A percentile compares a stretch with the other conserved stretches of the same genome.
These are phyloP conservation scores for Pseudocohnilembus persalinus DNA, from an alignment of 169 alveolate genomes.

Conservation along the genomic window DNA sequence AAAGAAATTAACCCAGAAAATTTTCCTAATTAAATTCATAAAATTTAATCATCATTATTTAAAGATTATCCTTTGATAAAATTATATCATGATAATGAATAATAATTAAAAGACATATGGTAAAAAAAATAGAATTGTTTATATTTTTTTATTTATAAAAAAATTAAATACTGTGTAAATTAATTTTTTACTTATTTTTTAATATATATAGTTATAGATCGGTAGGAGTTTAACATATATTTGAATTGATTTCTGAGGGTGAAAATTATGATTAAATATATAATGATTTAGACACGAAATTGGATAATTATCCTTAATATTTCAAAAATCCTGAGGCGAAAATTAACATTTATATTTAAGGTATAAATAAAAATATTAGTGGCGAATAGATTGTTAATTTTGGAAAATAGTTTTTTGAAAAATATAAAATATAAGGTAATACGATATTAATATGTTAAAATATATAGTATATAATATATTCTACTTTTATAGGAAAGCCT, in stretches of 20 bases:
- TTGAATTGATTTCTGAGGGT: conserved; percentile 53
- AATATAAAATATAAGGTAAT: conserved; percentile 45
- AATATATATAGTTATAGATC: conserved; percentile 13
- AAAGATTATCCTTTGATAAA: conserved; percentile 8
- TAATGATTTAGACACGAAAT: conserved; percentile 32
- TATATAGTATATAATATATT: no score
- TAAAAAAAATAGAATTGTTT: not conserved
- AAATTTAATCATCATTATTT: not conserved
- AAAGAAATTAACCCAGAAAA: conserved; percentile 10
- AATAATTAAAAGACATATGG: conserved; percentile 1
- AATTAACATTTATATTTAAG: conserved; percentile 42
- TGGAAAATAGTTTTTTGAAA: conserved; percentile 32
- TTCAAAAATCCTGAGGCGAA: conserved; percentile 14
- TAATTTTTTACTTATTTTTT: conserved; percentile 29
- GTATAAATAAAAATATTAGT: conserved; percentile 32
- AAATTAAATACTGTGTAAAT: conserved; percentile 29
- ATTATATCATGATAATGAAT: not conserved
- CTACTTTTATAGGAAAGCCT: not conserved
- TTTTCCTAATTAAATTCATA: not conserved
- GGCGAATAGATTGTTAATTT: conserved; percentile 25
- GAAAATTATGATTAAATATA: conserved; percentile 44
- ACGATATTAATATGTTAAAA: conserved; percentile 42
- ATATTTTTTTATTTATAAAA: conserved; percentile 5
- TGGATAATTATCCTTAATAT: conserved; percentile 25
- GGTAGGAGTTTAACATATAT: conserved; percentile 38